Evolutionary conservation across 257 asterid species (phyloP).

Genomic region (Ajuga chamaepitys): DNA sequence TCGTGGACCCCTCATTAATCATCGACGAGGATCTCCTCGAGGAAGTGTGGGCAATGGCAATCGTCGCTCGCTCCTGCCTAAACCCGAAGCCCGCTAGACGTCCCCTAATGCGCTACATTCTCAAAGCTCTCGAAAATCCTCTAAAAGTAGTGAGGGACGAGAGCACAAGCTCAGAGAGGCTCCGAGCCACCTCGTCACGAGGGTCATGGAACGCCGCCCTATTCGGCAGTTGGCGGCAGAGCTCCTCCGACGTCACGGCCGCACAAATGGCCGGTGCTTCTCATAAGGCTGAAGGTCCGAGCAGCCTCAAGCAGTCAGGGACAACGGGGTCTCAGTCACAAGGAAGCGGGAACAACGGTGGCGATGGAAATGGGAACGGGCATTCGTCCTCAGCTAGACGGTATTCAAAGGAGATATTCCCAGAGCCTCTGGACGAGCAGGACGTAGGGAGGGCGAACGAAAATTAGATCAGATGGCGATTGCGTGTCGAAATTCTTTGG

Average conservation of each 20-base stretch:
- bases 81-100: constrained; percentile 84
- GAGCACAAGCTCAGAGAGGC: constrained; percentile 66
- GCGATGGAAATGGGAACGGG: constrained; percentile 36
- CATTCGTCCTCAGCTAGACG: constrained; percentile 46
- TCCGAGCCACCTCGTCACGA: constrained; percentile 67
- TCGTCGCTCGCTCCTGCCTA: constrained; percentile 87
- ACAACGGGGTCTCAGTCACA: constrained; percentile 68
- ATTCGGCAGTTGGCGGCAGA: constrained; percentile 88
- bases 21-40: constrained; percentile 88
- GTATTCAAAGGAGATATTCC: constrained; percentile 74
- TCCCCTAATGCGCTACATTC: constrained; percentile 85
- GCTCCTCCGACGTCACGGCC: constrained; percentile 61
- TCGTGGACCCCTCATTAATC: constrained; percentile 74
- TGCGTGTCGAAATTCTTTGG: constrained; percentile 56
- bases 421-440: constrained; percentile 54
- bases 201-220: constrained; percentile 91
- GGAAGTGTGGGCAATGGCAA: constrained; percentile 99
- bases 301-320: constrained; percentile 58
- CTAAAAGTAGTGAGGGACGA: constrained; percentile 88
- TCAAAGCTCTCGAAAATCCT: constrained; percentile 89
- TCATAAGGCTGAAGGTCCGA: constrained; percentile 40
- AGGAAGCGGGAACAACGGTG: constrained; percentile 57
- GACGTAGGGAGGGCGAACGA: constrained; percentile 28
- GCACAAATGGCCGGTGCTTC: constrained; percentile 19
- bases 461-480: constrained; percentile 22